A percentile compares a stretch with the other conserved stretches of the same genome.
Conservation (phyloP, 768 basidiomycete genomes). For the Mycena leptocephala region DNA sequence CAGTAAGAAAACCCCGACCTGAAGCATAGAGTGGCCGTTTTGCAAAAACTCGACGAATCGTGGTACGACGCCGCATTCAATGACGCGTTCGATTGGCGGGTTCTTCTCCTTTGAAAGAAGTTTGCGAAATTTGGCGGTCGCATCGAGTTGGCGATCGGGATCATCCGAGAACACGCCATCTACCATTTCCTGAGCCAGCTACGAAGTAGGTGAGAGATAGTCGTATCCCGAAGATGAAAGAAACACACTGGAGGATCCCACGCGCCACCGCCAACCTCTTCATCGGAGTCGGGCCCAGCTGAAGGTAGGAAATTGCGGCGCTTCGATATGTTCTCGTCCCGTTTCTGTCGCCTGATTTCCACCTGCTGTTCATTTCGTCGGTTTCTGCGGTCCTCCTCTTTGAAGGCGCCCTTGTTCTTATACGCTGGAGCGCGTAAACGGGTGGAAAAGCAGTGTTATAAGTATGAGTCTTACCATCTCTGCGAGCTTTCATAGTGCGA, state of each 20-base stretch:
- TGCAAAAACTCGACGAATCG: slow-evolving; percentile 97
- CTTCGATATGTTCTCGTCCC: slow-evolving; percentile 99
- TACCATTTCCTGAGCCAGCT: slow-evolving; percentile 95
- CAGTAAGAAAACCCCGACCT: slow-evolving; percentile 61
- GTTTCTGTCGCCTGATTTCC: slow-evolving; percentile 97
- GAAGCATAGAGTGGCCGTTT: slow-evolving; percentile 86
- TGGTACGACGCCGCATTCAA: slow-evolving; percentile 96
- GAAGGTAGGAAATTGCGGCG: slow-evolving; percentile 92
- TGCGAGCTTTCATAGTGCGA: slow-evolving; percentile 83
- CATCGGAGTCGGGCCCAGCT: slow-evolving; percentile 89
- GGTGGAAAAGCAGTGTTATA: slow-evolving; percentile 35
- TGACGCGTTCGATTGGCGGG: slow-evolving; percentile 98
- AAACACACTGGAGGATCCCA: slow-evolving; percentile 86
- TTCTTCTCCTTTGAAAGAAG: slow-evolving; percentile 99
- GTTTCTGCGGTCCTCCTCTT: slow-evolving; percentile 94
- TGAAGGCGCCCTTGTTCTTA: slow-evolving; percentile 92
- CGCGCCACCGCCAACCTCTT: slow-evolving; percentile 78
- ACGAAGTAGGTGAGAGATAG: slow-evolving; percentile 15
- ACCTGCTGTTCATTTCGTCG: slow-evolving; percentile 99
- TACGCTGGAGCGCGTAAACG: slow-evolving; percentile 75
- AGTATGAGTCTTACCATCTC: slow-evolving; percentile 68
- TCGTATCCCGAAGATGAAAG: slow-evolving; percentile 28
- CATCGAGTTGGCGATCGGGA: slow-evolving; percentile 93
- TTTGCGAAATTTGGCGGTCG: slow-evolving; percentile 98
- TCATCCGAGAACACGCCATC: slow-evolving; percentile 94